Conservation (phyloP, 768 basidiomycete genomes). For the Strobilomyces dryophilus region DNA sequence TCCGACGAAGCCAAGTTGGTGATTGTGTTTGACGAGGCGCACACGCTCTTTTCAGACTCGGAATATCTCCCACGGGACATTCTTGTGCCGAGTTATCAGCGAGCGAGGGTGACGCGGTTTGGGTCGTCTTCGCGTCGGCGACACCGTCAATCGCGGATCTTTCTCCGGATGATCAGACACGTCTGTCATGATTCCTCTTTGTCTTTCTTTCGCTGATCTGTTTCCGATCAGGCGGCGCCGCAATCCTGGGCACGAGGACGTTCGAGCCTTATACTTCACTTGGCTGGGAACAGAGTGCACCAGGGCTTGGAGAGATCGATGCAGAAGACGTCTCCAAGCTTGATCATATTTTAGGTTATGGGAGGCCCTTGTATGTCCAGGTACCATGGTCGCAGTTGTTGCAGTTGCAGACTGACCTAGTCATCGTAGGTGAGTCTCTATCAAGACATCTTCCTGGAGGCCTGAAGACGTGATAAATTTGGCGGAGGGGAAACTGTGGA, state of each 20-base stretch:
- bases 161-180: neutral
- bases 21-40: conserved; percentile 15
- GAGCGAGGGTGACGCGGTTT: conserved; percentile 4
- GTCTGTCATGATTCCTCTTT: neutral
- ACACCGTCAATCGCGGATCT: conserved; percentile 8
- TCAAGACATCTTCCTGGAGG: neutral
- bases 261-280: neutral
- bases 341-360: neutral
- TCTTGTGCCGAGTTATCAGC: neutral
- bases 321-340: neutral
- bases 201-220: neutral
- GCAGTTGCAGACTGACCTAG: neutral
- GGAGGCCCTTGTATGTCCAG: neutral
- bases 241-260: neutral
- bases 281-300: neutral
- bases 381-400: too few species aligned
- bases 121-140: conserved; percentile 17
- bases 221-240: conserved; percentile 2
- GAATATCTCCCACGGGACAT: neutral
- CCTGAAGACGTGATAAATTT: neutral
- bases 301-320: neutral
- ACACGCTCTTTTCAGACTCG: neutral
- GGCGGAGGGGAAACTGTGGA: neutral
- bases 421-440: conserved; percentile 4
- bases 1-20: neutral